Percentiles rank a stretch among this genome's conserved stretches.
These are phyloP conservation scores for Alternaria sp. DNA, from an alignment of 2,329 filamentous ascomycete species.

Conservation along the genomic window DNA sequence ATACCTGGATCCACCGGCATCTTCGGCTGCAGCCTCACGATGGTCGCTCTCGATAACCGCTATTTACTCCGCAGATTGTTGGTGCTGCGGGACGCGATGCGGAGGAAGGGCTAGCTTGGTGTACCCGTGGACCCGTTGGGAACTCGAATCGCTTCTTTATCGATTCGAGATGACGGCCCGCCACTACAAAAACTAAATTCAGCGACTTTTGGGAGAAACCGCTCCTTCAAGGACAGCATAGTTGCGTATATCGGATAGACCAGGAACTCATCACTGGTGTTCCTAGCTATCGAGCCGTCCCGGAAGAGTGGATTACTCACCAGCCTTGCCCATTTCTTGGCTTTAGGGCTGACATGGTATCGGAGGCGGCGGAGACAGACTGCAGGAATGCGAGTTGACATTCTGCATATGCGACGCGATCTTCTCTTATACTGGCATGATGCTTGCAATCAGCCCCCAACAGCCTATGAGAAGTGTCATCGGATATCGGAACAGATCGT, in stretches of 20 bases:
- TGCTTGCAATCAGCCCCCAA: background rate
- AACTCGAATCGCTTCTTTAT: background rate
- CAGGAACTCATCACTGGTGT: background rate
- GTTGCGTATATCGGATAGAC: background rate
- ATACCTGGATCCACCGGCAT: background rate
- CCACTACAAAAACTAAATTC: background rate
- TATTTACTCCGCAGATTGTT: background rate
- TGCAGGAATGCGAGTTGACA: background rate
- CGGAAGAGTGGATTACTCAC: background rate
- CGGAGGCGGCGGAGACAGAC: background rate
- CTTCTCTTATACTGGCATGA: background rate
- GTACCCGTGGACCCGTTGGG: background rate
- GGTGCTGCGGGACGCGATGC: background rate
- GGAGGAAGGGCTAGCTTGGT: background rate
- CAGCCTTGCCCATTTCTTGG: background rate
- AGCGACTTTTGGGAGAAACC: too few relatives aligned
- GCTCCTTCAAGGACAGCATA: background rate
- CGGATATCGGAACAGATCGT: background rate
- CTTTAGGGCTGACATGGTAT: background rate
- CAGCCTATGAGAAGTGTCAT: background rate
- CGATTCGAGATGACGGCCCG: background rate
- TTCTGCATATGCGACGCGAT: background rate
- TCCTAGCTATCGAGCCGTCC: background rate
- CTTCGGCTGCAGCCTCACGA: background rate
- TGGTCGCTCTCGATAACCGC: background rate